Evolutionary conservation across 1,139 yeast genomes (phyloP), one percentile per base, ranked within the genome.

Genomic region (Protomyces lactucae-debilis): DNA sequence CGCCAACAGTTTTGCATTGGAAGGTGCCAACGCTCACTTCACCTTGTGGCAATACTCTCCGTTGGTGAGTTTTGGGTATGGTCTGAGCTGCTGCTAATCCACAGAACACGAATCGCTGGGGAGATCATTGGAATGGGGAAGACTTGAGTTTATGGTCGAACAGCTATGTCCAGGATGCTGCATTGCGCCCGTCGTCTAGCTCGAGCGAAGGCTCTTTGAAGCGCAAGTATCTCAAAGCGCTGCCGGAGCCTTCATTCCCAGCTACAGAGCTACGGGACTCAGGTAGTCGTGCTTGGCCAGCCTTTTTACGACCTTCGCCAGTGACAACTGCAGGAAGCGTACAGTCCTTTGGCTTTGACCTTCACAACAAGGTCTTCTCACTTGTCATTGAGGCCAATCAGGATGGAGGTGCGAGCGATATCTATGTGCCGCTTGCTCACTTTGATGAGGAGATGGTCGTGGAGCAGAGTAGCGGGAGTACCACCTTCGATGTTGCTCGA

Each of bases 51-150:
- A 90, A 69, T 92, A 92, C 73, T 82, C 88, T 45, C 80, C 86
- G 8, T n/a, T 57, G 52, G 65, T 61, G 51, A 25, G 55, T 12
- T 54, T 3, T 8, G 14, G 14, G 16, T 54, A 28, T 32, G 5
- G 3, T 23, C 18, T 37, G 23, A 36, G 18, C 16, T 12, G 32
- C 12, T 16, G 46, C 52, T 55, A 5, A n/a, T n/a, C 5, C 36
- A 16, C 35, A 78, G 56, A 92, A 91, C 73, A 77, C 83, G 48
- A 96, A 91, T 74, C 76, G 82, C 71, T 83, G 88, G 85, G 99
- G 99, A 0, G 99, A 92, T 74, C 75, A 82, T 48, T 92, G 97
- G 96, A 92, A 92, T 72, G 85, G 90, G 69, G 99, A 92, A 73
- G 98, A 92, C 74, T 85, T 93, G 71, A 88, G 96, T 0, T 83